Conservation (phyloP, 495 filamentous ascomycete genomes). For the Neurospora tetrasperma region DNA sequence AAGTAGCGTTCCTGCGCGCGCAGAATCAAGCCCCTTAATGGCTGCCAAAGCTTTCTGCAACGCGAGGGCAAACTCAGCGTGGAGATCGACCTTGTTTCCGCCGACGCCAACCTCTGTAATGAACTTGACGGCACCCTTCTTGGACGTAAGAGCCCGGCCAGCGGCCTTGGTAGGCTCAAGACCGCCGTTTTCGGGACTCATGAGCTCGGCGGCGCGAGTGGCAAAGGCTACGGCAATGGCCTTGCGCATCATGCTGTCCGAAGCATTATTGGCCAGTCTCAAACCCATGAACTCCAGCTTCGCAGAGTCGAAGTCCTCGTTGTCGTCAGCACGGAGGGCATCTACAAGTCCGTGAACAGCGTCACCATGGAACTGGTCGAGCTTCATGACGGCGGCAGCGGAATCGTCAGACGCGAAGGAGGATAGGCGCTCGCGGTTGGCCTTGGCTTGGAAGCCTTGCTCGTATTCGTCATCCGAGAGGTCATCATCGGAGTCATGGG, state of each 20-base stretch:
- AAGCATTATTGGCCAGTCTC: constrained; percentile 79
- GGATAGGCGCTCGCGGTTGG: constrained; percentile 34
- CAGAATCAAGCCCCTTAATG: constrained; percentile 39
- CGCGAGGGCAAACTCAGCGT: constrained; percentile 74
- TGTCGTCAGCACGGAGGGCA: constrained; percentile 47
- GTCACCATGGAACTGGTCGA: constrained; percentile 75
- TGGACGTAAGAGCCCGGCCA: constrained; percentile 40
- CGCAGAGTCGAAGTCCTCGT: constrained; percentile 71
- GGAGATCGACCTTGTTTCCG: constrained; percentile 40
- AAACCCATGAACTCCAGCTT: constrained; percentile 84
- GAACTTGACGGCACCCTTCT: constrained; percentile 39
- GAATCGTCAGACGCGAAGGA: constrained; percentile 44
- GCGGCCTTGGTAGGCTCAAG: constrained; percentile 56
- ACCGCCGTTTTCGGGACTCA: constrained; percentile 41
- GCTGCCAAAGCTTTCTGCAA: constrained; percentile 68
- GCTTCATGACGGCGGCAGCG: constrained; percentile 16
- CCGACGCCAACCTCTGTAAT: constrained; percentile 42
- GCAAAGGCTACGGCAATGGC: constrained; percentile 79
- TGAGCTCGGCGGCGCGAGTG: constrained; percentile 65
- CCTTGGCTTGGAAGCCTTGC: constrained; percentile 9
- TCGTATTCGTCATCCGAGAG: constrained; percentile 27
- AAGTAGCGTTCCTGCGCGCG: constrained; percentile 50
- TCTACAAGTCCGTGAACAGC: constrained; percentile 77
- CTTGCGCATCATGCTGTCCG: constrained; percentile 74
- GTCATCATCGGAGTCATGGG: constrained; percentile 23